Percentiles rank a stretch among this genome's conserved stretches.
phyloP scores from a whole-genome alignment of 2,329 filamentous ascomycete species.

The Allantophomopsis cytisporea region DNA sequence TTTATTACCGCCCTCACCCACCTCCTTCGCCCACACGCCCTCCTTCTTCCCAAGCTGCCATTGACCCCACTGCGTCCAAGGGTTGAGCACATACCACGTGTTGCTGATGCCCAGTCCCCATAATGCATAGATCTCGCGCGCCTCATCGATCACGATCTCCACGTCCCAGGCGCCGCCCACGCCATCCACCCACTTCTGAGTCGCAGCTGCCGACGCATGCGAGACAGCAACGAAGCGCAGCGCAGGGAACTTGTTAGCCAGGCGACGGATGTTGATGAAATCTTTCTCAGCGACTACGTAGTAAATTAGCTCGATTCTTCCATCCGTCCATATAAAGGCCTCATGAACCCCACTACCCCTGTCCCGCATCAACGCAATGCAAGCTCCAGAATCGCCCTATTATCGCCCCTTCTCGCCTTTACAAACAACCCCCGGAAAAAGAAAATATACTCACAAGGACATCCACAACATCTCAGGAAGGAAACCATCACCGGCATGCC shows the following conservation, averaged over 20 bases:
- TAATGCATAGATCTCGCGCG: conserved; percentile 44
- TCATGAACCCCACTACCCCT: too few species aligned
- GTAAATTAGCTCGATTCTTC: neutral
- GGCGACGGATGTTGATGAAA: conserved; percentile 38
- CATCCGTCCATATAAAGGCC: too few species aligned
- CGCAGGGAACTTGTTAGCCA: conserved; percentile 35
- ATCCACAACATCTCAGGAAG: conserved; percentile 61
- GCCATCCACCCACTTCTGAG: conserved; percentile 23
- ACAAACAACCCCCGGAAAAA: neutral
- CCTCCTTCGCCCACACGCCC: conserved; percentile 45
- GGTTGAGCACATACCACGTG: conserved; percentile 50
- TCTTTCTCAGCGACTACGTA: conserved; percentile 52
- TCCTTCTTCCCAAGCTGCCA: conserved; percentile 46
- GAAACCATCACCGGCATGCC: conserved; percentile 44
- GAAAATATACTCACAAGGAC: conserved; percentile 45
- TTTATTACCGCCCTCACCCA: conserved; percentile 50
- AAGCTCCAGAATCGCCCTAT: neutral
- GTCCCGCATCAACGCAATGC: neutral
- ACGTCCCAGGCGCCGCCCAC: conserved; percentile 27
- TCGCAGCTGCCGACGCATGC: conserved; percentile 45
- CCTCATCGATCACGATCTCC: conserved; percentile 44
- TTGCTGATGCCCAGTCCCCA: conserved; percentile 54
- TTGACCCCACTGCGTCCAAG: conserved; percentile 38
- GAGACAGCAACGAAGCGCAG: conserved; percentile 49
- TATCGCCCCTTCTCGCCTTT: too few species aligned